phyloP scores from a whole-genome alignment of 1,139 yeast species.

The Candida dubliniensis region DNA sequence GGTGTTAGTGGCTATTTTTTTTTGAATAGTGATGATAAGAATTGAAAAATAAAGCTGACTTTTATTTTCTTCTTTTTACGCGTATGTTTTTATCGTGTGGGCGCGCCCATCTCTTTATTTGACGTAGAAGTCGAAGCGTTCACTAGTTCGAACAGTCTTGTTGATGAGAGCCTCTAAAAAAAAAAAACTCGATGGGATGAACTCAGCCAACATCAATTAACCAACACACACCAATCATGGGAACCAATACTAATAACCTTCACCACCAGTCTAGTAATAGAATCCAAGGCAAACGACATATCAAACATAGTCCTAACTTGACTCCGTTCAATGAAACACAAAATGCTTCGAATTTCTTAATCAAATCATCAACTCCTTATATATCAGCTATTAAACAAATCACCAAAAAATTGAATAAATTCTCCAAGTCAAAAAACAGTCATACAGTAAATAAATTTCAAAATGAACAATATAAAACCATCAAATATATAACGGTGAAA shows the following conservation, averaged over 20 bases:
- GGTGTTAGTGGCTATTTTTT: neutral
- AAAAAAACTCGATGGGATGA: too few relatives aligned
- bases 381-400: slow-evolving; percentile 62
- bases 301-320: slow-evolving; percentile 48
- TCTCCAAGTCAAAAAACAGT: slow-evolving; percentile 25
- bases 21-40: too few relatives aligned
- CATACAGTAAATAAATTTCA: slow-evolving; percentile 27
- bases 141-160: too few relatives aligned
- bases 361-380: slow-evolving; percentile 61
- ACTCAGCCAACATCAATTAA: too few relatives aligned
- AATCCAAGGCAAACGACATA: slow-evolving; percentile 19
- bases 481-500: slow-evolving; percentile 48
- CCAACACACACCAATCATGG: too few relatives aligned
- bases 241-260: too few relatives aligned
- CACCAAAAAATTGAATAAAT: slow-evolving; percentile 44
- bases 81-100: too few relatives aligned
- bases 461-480: slow-evolving; percentile 37
- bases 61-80: too few relatives aligned
- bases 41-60: too few relatives aligned
- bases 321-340: slow-evolving; percentile 32
- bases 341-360: slow-evolving; percentile 49
- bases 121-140: too few relatives aligned
- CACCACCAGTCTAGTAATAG: neutral
- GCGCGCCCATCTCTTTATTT: too few relatives aligned
- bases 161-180: too few relatives aligned